Conservation (phyloP, 306 rosid species). For the Aeschynomene evenia region DNA sequence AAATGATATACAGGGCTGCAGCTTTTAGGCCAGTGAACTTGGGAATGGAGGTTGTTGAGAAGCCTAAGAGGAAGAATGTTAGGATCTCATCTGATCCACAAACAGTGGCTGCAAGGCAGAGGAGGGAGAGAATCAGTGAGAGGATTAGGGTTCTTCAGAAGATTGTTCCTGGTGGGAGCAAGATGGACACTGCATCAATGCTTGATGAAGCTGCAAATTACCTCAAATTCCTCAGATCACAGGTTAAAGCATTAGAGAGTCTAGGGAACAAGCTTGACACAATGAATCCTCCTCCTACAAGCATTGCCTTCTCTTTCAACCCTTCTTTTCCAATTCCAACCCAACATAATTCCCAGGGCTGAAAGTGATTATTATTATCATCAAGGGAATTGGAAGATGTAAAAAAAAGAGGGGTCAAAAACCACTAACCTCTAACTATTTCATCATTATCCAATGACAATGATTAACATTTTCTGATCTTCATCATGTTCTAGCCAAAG, state of each 20-base stretch:
- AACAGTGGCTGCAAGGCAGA: constrained; percentile 93
- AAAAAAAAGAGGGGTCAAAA: constrained; percentile 23
- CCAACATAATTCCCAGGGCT: constrained; percentile 36
- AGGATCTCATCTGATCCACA: constrained; percentile 91
- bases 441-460: constrained; percentile 35
- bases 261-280: constrained; percentile 72
- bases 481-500: constrained; percentile 24
- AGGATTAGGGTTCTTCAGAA: constrained; percentile 88
- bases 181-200: constrained; percentile 99
- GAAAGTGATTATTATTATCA: constrained; percentile 24
- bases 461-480: constrained; percentile 33
- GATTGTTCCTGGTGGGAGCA: constrained; percentile 96
- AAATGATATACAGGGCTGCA: constrained; percentile 90
- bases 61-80: constrained; percentile 90
- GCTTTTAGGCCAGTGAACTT: constrained; percentile 91
- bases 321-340: constrained; percentile 84
- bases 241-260: constrained; percentile 74
- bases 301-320: constrained; percentile 86
- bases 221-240: constrained; percentile 87
- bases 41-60: constrained; percentile 68
- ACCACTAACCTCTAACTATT: constrained; percentile 36
- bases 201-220: constrained; percentile 99
- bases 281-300: constrained; percentile 66
- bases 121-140: constrained; percentile 92
- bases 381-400: constrained; percentile 11